These are phyloP conservation scores for Serendipita sp. DNA, from an alignment of 768 basidiomycete genomes.

Conservation along the genomic window DNA sequence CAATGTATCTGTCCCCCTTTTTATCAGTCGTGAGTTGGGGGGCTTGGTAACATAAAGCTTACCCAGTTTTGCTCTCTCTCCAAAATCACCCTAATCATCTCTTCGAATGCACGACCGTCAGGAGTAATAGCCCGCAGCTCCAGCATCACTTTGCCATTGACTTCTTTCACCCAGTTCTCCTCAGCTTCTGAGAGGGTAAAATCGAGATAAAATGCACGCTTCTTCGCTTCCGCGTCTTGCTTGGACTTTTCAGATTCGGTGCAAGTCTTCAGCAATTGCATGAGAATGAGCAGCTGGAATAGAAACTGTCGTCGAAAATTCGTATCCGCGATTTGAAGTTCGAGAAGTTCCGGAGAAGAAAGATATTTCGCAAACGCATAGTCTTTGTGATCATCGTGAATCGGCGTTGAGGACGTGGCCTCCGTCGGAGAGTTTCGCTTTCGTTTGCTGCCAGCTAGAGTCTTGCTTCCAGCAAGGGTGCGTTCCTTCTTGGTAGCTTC, in stretches of 20 bases:
- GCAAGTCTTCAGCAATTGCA: conserved; percentile 59
- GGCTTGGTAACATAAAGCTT: no score
- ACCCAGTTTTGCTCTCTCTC: conserved; percentile 80
- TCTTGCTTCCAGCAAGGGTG: conserved; percentile 69
- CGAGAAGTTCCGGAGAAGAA: conserved; percentile 72
- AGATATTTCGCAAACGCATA: conserved; percentile 93
- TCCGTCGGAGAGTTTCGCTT: conserved; percentile 28
- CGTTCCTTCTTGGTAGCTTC: conserved; percentile 81
- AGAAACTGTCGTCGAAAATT: conserved; percentile 88
- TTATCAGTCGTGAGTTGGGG: no score
- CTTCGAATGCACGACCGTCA: conserved; percentile 59
- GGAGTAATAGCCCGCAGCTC: conserved; percentile 62
- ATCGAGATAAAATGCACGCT: conserved; percentile 70
- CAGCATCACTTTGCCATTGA: conserved; percentile 35
- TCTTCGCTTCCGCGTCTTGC: conserved; percentile 42
- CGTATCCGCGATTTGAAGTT: conserved; percentile 83
- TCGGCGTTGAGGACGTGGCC: conserved; percentile 18
- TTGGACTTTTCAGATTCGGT: conserved; percentile 48
- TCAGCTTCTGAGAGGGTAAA: conserved; percentile 56
- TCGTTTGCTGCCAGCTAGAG: conserved; percentile 34
- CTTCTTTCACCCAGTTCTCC: conserved; percentile 64
- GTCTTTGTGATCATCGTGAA: conserved; percentile 38
- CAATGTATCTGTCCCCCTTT: conserved; percentile 53
- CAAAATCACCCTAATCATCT: conserved; percentile 54
- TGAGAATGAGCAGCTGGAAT: conserved; percentile 59